Evolutionary conservation across 352 stramenopile genomes (phyloP), one percentile per base, ranked within the genome.

Genomic region (Globisporangium polare): DNA sequence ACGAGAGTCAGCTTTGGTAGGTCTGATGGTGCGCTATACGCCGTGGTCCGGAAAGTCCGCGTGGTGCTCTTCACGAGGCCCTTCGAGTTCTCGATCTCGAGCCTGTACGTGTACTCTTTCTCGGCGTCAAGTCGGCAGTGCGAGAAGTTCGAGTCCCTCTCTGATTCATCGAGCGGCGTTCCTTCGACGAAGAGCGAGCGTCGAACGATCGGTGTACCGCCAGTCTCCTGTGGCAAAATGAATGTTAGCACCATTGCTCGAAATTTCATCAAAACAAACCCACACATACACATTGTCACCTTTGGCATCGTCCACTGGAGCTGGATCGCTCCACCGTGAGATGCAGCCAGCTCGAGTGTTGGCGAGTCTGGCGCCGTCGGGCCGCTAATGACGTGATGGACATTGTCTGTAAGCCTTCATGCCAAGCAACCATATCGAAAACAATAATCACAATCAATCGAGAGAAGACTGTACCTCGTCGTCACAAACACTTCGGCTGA

Each of bases 21-120:
- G 5, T 27, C 58, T 4, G 72, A 63, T 20, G 71, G 66, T 22
- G 60, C 26, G 3, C 52, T 62, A n/a, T 42, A 22, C n/a, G 17
- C 41, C 3, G 22, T 46, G 3, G 76, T 81, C 5, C 31, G n/a
- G 31, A 84, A 78, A 0, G 68, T 71, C 35, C 41, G 57, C 5
- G 46, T 68, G 3, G 55, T 47, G 33, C 57, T 67, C 41, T 59
- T 71, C 5, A 66, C n/a, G 41, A 73, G 55, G 2, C 78, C 78
- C 3, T 51, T 60, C 0, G 53, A 31, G 52, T 88, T 88, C 53
- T 83, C 72, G 18, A 86, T 67, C 46, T 81, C 74, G 18, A 88
- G 57, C 33, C 62, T 57, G 42, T 83, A 88, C 1, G 69, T 62
- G 50, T 77, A 84, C 6, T 64, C 63, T 0, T 54, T 71, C 22